These are phyloP conservation scores for Xerocomus amazonicus DNA, from an alignment of 1,284 basidiomycete genomes.

Conservation along the genomic window DNA sequence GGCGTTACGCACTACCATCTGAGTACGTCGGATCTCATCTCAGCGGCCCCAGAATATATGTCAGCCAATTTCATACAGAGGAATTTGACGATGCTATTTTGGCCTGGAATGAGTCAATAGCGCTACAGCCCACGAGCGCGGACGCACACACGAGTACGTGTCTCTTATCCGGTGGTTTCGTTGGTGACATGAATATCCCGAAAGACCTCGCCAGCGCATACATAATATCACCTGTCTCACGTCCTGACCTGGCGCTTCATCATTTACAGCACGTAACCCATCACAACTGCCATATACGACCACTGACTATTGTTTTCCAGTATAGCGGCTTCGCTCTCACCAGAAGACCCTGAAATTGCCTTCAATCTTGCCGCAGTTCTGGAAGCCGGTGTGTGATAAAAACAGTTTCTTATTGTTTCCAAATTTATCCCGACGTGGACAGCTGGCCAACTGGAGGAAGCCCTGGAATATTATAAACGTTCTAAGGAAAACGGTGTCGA, in stretches of 20 bases:
- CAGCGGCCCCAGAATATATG: slow-evolving; percentile 12
- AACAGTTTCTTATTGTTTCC: slow-evolving; percentile 32
- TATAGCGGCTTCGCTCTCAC: slow-evolving; percentile 79
- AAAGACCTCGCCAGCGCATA: slow-evolving; percentile 92
- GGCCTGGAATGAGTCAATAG: slow-evolving; percentile 84
- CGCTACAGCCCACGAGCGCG: slow-evolving; percentile 78
- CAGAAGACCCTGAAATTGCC: slow-evolving; percentile 91
- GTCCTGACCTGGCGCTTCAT: slow-evolving; percentile 87
- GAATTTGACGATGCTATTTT: slow-evolving; percentile 82
- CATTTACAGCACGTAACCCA: slow-evolving; percentile 68
- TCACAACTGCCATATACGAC: slow-evolving; percentile 22
- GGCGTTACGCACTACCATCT: slow-evolving; percentile 88
- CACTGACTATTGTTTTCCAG: slow-evolving; percentile 46
- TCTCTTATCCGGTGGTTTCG: slow-evolving; percentile 15
- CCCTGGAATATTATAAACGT: slow-evolving; percentile 75
- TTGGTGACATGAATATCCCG: slow-evolving; percentile 27
- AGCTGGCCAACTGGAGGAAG: slow-evolving; percentile 80
- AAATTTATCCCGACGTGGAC: slow-evolving; percentile 29
- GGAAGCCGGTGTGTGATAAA: slow-evolving; percentile 69
- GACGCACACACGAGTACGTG: slow-evolving; percentile 90
- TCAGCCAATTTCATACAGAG: slow-evolving; percentile 47
- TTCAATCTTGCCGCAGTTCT: slow-evolving; percentile 92
- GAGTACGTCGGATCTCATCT: slow-evolving; percentile 47
- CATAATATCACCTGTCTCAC: slow-evolving; percentile 80
- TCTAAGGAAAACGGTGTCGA: slow-evolving; percentile 80